A percentile compares a stretch with the other conserved stretches of the same genome.
Conservation (phyloP, 352 stramenopile species). For the Globisporangium spinosum region DNA sequence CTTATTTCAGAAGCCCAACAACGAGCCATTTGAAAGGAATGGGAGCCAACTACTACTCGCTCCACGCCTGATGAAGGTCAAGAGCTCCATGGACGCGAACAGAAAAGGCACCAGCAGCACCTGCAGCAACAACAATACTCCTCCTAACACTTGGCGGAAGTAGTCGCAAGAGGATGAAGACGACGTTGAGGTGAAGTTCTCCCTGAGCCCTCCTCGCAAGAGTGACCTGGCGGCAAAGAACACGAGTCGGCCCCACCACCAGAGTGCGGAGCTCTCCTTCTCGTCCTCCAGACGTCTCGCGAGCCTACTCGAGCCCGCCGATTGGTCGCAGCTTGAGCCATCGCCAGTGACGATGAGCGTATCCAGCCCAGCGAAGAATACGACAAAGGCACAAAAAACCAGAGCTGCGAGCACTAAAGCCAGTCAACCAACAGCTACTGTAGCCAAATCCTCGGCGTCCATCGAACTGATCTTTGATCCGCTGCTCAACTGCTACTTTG, state of each 20-base stretch:
- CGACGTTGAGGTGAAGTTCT: constrained; percentile 5
- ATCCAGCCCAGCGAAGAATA: background rate
- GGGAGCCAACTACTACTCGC: background rate
- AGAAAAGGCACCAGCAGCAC: background rate
- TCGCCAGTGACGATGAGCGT: background rate
- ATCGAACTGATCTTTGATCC: constrained; percentile 85
- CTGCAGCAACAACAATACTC: background rate
- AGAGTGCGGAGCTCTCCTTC: constrained; percentile 16
- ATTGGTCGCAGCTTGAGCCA: constrained; percentile 34
- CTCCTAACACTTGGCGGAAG: background rate
- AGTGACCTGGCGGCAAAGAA: background rate
- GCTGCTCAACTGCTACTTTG: constrained; percentile 80
- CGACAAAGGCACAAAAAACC: background rate
- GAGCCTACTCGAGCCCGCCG: constrained; percentile 61
- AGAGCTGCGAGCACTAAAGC: background rate
- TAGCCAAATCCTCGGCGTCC: background rate
- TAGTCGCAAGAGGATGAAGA: background rate
- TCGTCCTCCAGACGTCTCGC: constrained; percentile 48
- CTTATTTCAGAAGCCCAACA: background rate
- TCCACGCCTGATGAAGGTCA: background rate
- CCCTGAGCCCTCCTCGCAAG: background rate
- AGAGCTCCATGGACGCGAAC: background rate
- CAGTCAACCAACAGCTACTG: background rate
- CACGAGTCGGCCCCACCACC: background rate
- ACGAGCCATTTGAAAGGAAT: background rate